Evolutionary conservation across 106 monocot genomes (phyloP).

Genomic region (Narthecium ossifragum): DNA sequence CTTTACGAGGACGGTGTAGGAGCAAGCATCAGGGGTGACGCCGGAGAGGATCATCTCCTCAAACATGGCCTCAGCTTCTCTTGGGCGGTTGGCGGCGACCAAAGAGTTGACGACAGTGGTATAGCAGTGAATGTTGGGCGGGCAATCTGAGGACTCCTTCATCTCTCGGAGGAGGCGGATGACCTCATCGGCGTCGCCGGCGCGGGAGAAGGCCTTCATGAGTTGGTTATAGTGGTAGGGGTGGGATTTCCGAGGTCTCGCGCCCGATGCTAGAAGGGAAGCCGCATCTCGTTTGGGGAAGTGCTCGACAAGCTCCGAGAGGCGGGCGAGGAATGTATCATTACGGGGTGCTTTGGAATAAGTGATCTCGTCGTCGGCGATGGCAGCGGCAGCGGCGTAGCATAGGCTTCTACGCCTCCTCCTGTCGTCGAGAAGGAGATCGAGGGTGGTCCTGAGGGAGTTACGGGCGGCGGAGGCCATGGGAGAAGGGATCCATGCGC

Average conservation of each 20-base stretch:
- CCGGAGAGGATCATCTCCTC: constrained; percentile 4
- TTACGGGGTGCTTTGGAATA: too few species aligned
- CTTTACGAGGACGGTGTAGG: constrained; percentile 12
- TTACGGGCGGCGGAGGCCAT: not conserved
- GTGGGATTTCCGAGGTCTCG: constrained; percentile 1
- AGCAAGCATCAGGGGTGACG: not conserved
- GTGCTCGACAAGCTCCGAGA: not conserved
- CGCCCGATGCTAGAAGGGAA: not conserved
- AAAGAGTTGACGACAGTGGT: constrained; percentile 8
- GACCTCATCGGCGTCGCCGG: constrained; percentile 22
- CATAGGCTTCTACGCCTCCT: too few species aligned
- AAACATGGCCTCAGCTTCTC: not conserved
- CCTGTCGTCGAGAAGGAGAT: not conserved
- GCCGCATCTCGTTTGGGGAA: not conserved
- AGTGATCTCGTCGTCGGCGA: not conserved
- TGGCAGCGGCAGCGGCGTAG: not conserved
- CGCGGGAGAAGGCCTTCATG: constrained; percentile 22
- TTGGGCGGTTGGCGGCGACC: constrained; percentile 1
- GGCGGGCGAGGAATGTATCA: not conserved
- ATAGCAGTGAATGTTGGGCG: not conserved
- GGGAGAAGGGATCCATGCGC: not conserved
- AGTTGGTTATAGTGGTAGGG: constrained; percentile 21
- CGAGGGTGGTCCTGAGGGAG: not conserved
- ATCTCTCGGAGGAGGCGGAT: constrained; percentile 36
- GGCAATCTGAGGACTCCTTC: constrained; percentile 6